Conservation (phyloP, 1,139 yeast species). For the Scheffersomyces stambukii region DNA sequence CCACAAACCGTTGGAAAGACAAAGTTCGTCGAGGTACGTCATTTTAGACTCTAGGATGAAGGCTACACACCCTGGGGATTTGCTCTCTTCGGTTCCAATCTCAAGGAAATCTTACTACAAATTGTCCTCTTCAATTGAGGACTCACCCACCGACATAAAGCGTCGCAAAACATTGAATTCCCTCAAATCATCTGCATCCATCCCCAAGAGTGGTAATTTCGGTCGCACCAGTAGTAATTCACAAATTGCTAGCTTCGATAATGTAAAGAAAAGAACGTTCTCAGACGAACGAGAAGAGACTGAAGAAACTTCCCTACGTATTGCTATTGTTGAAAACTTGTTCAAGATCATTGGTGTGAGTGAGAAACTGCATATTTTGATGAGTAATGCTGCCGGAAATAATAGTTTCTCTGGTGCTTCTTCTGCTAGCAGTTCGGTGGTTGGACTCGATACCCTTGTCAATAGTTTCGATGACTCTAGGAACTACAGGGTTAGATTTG, state of each 20-base stretch:
- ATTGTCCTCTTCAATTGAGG: slow-evolving; percentile 15
- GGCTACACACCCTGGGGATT: slow-evolving; percentile 75
- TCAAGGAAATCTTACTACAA: slow-evolving; percentile 38
- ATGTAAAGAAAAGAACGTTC: slow-evolving; percentile 21
- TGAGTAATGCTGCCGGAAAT: neutral
- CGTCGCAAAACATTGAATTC: slow-evolving; percentile 1
- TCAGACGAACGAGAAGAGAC: slow-evolving; percentile 66
- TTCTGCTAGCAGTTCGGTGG: neutral
- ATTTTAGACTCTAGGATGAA: slow-evolving; percentile 56
- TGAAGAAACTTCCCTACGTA: slow-evolving; percentile 66
- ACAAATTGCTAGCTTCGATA: neutral
- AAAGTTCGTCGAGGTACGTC: slow-evolving; percentile 58
- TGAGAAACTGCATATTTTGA: slow-evolving; percentile 17
- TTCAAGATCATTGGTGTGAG: slow-evolving; percentile 70
- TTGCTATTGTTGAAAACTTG: slow-evolving; percentile 72
- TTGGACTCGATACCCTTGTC: no score
- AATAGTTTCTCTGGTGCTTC: neutral
- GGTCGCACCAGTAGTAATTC: neutral
- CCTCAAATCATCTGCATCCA: slow-evolving; percentile 1
- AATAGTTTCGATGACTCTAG: no score
- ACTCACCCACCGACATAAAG: slow-evolving; percentile 1
- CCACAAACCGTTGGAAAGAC: slow-evolving; percentile 9
- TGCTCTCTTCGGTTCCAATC: slow-evolving; percentile 76
- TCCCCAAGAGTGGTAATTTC: no score
- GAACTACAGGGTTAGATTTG: no score